phyloP scores from a whole-genome alignment of 768 basidiomycete genomes.

The Trichaptum fuscoviolaceum region DNA sequence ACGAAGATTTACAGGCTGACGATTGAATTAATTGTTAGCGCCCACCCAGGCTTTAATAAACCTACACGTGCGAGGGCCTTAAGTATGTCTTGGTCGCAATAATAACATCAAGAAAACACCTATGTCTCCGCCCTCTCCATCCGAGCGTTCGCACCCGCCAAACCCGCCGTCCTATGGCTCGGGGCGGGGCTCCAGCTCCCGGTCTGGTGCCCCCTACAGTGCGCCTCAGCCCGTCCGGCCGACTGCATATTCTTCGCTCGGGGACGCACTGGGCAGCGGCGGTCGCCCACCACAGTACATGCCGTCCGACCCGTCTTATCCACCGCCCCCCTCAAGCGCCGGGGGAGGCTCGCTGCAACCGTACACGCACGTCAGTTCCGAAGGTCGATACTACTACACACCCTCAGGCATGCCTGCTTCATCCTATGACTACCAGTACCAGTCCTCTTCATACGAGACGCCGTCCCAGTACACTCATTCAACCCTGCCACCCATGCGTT shows the following conservation, averaged over 20 bases:
- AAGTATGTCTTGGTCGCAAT: neutral
- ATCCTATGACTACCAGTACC: slow-evolving; percentile 49
- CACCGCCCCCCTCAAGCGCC: slow-evolving; percentile 2
- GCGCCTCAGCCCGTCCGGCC: slow-evolving; percentile 13
- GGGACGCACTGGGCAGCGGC: slow-evolving; percentile 18
- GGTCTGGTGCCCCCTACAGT: neutral
- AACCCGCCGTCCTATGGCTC: neutral
- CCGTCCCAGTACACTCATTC: slow-evolving; percentile 21
- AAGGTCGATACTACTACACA: slow-evolving; percentile 51
- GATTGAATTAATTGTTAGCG: neutral
- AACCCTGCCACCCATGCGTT: slow-evolving; percentile 20
- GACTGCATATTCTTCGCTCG: slow-evolving; percentile 19
- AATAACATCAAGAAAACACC: neutral
- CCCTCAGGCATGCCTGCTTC: slow-evolving; percentile 35
- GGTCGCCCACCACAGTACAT: slow-evolving; percentile 23
- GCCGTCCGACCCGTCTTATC: slow-evolving; percentile 27
- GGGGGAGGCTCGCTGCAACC: neutral
- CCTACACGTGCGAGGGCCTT: neutral
- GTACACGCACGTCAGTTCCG: slow-evolving; percentile 15
- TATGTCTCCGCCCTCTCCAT: neutral
- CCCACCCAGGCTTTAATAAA: neutral
- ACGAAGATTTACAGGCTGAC: neutral
- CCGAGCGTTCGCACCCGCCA: neutral
- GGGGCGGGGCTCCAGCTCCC: neutral
- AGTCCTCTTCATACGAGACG: slow-evolving; percentile 25